Evolutionary conservation across 1,284 basidiomycete genomes (phyloP), one percentile per base, ranked within the genome.

Genomic region (Marasmius sp.): DNA sequence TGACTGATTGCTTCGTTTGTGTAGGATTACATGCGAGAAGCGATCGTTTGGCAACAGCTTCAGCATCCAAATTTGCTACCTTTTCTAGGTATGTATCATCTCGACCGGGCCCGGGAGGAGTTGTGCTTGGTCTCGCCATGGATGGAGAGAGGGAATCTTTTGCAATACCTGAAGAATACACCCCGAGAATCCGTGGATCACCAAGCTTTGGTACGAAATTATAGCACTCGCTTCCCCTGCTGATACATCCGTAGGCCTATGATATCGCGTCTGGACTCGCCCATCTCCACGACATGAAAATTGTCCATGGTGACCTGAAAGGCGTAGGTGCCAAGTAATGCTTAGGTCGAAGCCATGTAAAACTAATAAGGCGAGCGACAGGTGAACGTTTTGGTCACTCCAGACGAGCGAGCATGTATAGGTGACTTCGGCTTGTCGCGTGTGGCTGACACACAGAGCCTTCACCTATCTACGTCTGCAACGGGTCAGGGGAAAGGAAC

Each of bases 241-340:
- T 41, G 53, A 18, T 6, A 18, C 33, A 22, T 10, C 1, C 3
- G 8, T 45, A 74, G 71, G 65, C 65, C 33, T 61, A 22, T 36
- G 73, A 75, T 59, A 64, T 77, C 20, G 72, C 72, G 2, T 38
- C 67, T 59, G 79, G 67, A 12, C 68, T 79, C 20, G 18, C 68
- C 18, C 78, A 77, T 58, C 65, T 79, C 9, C 77, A 79, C 41
- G 60, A 36, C 6, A 65, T 68, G 38, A 60, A 72, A 4, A 71
- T 78, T 45, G 57, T 77, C 9, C 78, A 80, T 20, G 73, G 76
- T 27, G 78, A 79, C 54, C 61, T 80, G 43, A 80, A 79, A 59
- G 70, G 68, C 49, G 77, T 77, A 61, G 68, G 77, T 58, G 43
- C 50, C 41, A 20, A 12, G 56, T 10, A 22, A 3, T 14, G 22